Base-by-base conservation (phyloP, 2,329 filamentous ascomycete species). In the Alternaria metachromatica region DNA sequence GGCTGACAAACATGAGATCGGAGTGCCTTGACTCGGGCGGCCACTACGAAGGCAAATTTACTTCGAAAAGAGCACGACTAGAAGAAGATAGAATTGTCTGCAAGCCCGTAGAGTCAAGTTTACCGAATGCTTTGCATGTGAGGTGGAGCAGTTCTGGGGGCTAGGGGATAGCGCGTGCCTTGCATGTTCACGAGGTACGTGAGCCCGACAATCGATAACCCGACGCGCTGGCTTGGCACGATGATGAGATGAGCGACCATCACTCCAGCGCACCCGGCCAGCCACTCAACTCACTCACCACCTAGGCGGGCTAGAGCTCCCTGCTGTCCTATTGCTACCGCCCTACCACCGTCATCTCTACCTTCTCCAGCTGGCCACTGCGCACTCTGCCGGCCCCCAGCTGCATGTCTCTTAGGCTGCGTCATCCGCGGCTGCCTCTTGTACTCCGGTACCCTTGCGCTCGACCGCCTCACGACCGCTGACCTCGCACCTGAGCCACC, bases 401-500 rank as follows among this genome's bases (percentile, higher is more conserved):
- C 72, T 76, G 76, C 75, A 75, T 74, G 67, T 65, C 65, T 62
- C 62, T 53, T 63, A 64, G 70, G 37, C 72, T 75, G 73, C 75
- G 76, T 77, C 73, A 69, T 69, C 71, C 66, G 72, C 65, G 70
- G 69, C 66, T 72, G 68, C 71, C 70, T 73, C 67, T 70, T 59
- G 58, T 70, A 68, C 66, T 63, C 33, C 62, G 65, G 54, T 58
- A 62, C 46, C 55, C 66, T 65, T 58, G 61, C 54, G 37, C 63
- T 49, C 68, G 63, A 65, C 73, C 71, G 72, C 75, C 72, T 75
- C 74, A 72, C 74, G 62, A 71, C 68, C 63, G 71, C 73, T 72
- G 69, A 73, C 68, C 64, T 45, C 49, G 51, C 63, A 70, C 70
- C 68, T 72, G 67, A 74, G 53, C 65, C 68, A 64, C 67, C 64